Evolutionary conservation across 2,329 filamentous ascomycete genomes (phyloP).

Genomic region (Apiospora aurea): DNA sequence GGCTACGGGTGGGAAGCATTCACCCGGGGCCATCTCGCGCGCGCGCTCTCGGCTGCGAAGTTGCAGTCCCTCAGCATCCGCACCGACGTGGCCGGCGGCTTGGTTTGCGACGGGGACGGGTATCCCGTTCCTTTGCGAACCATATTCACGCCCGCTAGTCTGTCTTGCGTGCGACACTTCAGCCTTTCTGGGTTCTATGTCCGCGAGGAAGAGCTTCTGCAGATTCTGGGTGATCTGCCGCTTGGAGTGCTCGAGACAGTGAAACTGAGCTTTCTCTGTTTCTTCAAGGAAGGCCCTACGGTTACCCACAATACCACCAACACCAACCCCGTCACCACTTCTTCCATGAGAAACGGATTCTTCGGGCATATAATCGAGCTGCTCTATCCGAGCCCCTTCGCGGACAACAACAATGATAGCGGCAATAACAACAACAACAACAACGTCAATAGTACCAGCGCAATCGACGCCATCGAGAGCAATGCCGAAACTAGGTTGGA

Average conservation of each 20-base stretch:
- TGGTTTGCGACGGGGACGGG: neutral
- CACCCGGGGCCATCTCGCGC: conserved; percentile 31
- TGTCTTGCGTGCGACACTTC: conserved; percentile 42
- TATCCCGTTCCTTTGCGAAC: conserved; percentile 34
- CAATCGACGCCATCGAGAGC: too few species aligned
- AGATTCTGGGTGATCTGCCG: conserved; percentile 39
- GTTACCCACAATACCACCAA: neutral
- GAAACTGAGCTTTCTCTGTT: conserved; percentile 44
- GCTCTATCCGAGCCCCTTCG: too few species aligned
- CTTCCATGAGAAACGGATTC: too few species aligned
- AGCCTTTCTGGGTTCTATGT: conserved; percentile 39
- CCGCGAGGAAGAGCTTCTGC: conserved; percentile 37
- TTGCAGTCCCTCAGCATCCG: conserved; percentile 37
- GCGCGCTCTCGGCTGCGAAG: conserved; percentile 31
- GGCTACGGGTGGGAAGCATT: conserved; percentile 27
- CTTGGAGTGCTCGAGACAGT: conserved; percentile 37
- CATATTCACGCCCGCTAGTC: conserved; percentile 42
- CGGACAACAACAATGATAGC: too few species aligned
- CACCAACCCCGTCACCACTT: neutral
- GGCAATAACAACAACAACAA: too few species aligned
- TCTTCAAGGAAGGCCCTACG: conserved; percentile 22
- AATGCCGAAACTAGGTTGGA: neutral
- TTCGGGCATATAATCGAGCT: too few species aligned
- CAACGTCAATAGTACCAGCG: too few species aligned
- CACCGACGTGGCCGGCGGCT: conserved; percentile 26